Evolutionary conservation across 305 asterid genomes (phyloP), one percentile per base, ranked within the genome.

Genomic region (Rubia tinctorum): DNA sequence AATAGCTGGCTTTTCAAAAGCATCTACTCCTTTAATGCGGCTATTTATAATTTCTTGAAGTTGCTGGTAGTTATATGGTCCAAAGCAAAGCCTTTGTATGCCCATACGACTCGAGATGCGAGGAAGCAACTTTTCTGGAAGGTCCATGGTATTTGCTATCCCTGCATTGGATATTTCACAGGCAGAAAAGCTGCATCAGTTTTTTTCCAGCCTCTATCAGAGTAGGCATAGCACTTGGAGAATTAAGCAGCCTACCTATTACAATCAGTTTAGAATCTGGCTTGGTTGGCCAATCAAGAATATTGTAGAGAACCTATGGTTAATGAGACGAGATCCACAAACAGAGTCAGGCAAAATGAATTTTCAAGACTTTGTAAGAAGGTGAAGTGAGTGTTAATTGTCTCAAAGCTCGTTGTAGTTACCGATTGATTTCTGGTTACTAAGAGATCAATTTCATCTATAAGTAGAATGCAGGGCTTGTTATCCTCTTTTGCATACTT

Each of bases 131-230:
- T 90, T 95, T 86, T 95, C 99, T 37, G 99, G 99, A 83, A 95
- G 99, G 89, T 95, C 98, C 98, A 95, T 95, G 64, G 99, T 92
- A 84, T 95, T 95, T 85, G 99, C 99, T 78, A 92, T 95, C 73
- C 99, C 99, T 95, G 86, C 70, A 83, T 76, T 53, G 34, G 43
- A 69, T 69, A 67, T 39, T 37, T 43, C 37, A 61, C 55, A 47
- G 55, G 70, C 74, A 37, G 71, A 73, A 58, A 30, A 14, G 71
- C 22, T 42, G 34, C 25, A 59, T 68, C 40, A 12, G 14, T 18
- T 49, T 20, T 61, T 47, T 20, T 56, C 14, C 62, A 30, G 23
- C 61, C 40, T 8, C 60, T 51, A 23, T 53, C 43, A 37, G 40
- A 61, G 15, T 55, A 65, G 69, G 72, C 62, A 40, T 17, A 65